Evolutionary conservation across 495 filamentous ascomycete genomes (phyloP), one percentile per base, ranked within the genome.

Genomic region (Neurospora sp.): DNA sequence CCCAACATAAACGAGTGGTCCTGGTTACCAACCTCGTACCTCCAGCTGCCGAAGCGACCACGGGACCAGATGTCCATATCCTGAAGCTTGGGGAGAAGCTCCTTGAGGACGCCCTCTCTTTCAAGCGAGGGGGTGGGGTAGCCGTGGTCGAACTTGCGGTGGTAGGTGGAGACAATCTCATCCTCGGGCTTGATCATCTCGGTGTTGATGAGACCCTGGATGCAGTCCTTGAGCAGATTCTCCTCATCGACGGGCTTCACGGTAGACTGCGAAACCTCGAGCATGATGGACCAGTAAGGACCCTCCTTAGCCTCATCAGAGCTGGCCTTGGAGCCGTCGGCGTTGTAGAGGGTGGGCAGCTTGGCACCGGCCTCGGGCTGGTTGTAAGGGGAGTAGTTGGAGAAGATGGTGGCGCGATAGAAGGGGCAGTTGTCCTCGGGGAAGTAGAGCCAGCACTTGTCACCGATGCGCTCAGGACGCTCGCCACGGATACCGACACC

Each of bases 381-480:
- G 87, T 99, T 99, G 90, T 97, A 89, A 74, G 95, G 96, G 20
- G 96, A 98, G 88, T 99, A 99, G 90, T 99, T 99, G 85, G 96
- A 98, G 90, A 99, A 99, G 86, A 99, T 98, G 75, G 96, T 99
- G 80, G 96, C 96, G 79, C 96, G 94, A 88, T 99, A 99, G 90
- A 99, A 99, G 81, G 94, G 94, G 88, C 95, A 97, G 89, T 99
- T 90, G 83, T 97, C 91, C 82, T 99, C 96, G 76, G 96, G 96
- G 91, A 98, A 99, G 90, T 99, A 99, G 72, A 99, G 90, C 92
- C 96, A 99, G 91, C 96, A 99, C 88, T 99, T 99, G 86, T 99
- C 96, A 70, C 96, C 96, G 76, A 99, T 99, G 75, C 93, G 90
- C 82, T 97, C 92, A n/a, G 96, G 96, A 73, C 96, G 93, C 75